Evolutionary conservation across 768 basidiomycete species (phyloP), one percentile per base, ranked within the genome.

Genomic region (Xanthoconium stramineum): DNA sequence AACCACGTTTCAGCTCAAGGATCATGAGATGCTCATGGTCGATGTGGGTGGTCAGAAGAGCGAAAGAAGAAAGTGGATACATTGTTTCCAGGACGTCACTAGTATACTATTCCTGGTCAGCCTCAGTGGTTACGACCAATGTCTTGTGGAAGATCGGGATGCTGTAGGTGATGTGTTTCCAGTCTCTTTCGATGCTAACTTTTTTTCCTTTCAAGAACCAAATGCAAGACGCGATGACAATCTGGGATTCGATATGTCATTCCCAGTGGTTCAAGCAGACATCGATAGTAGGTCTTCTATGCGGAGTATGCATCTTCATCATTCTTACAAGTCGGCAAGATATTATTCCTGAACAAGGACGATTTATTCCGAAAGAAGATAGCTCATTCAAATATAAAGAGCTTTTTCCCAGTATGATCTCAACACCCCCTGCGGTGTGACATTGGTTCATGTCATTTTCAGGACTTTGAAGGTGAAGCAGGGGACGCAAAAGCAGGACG

Each of bases 221-320:
- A 85, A 96, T 98, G 94, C 91, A 95, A 76, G 94, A 98, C 61
- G 92, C 94, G 5, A 89, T 98, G 86, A 92, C 92, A n/a, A 92
- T 98, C 48, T 98, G 94, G 88, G 94, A 98, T 64, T 94, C 93
- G 40, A 95, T 98, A 80, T 95, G 93, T 74, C 93, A 97, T 70
- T 95, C 93, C 11, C 93, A 95, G 61, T 97, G 94, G 94, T 97
- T 97, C 76, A 90, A 91, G 73, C 83, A 89, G 60, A 95, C 94
- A 0, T 94, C 92, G 11, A 92, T 97, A 53, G 94, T 94, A 60
- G 44, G 88, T 75, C 17, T 40, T 44, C 38, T 24, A 19, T 30
- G 28, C 50, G 13, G 6, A 17, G 12, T n/a, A 14, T 28, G 0
- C 38, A 17, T 28, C 56, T 32, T 13, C 32, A 28, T 50, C 39